phyloP scores from a whole-genome alignment of 345 rosid species.

The Anastatica hierochuntica region DNA sequence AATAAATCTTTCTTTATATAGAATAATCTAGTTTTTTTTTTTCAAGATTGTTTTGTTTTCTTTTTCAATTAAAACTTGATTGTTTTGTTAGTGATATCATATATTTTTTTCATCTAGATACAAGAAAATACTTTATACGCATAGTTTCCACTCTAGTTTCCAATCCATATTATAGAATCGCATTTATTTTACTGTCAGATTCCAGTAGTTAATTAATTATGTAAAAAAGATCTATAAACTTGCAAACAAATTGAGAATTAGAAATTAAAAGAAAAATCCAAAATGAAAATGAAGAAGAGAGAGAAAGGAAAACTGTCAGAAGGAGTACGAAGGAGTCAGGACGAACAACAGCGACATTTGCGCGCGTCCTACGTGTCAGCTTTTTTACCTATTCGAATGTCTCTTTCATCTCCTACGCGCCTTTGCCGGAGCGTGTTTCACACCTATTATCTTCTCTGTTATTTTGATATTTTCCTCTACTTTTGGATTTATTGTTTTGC shows the following conservation, averaged over 20 bases:
- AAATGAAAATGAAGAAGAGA: background rate
- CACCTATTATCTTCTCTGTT: conserved; percentile 1
- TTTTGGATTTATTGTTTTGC: conserved; percentile 14
- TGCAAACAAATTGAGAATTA: background rate
- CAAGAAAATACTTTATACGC: too few relatives aligned
- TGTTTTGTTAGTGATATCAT: too few relatives aligned
- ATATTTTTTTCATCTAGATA: too few relatives aligned
- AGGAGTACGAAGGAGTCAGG: too few relatives aligned
- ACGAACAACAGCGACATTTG: conserved; percentile 66
- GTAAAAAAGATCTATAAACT: background rate
- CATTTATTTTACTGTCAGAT: background rate
- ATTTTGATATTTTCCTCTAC: background rate
- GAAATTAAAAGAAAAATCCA: background rate
- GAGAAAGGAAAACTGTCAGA: background rate
- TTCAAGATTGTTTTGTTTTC: too few relatives aligned
- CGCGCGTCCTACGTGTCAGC: conserved; percentile 94
- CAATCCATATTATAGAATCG: too few relatives aligned
- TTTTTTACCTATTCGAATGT: conserved; percentile 45
- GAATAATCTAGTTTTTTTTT: too few relatives aligned
- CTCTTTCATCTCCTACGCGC: conserved; percentile 32
- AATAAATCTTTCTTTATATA: too few relatives aligned
- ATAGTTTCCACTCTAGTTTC: too few relatives aligned
- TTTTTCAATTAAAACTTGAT: too few relatives aligned
- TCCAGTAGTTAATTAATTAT: background rate
- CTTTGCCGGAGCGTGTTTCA: conserved; percentile 17